Conservation (phyloP, 108 stramenopile genomes). For the Fragilaria radians region DNA sequence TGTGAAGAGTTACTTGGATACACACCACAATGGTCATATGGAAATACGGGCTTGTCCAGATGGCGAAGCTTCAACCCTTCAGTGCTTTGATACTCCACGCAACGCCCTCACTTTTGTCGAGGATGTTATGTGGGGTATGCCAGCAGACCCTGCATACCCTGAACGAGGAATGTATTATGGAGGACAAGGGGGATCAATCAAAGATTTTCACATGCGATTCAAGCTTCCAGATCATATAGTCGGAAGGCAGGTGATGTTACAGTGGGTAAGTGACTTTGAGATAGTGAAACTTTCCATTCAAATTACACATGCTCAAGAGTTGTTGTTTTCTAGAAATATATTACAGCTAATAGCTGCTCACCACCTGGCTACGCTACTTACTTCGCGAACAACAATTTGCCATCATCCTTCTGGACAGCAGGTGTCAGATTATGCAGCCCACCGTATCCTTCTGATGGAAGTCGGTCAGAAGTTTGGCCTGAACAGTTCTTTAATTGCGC, state of each 20-base stretch:
- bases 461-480: neutral
- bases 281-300: no score
- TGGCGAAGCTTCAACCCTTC: slow-evolving; percentile 9
- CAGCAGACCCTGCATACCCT: slow-evolving; percentile 13
- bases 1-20: slow-evolving; percentile 3
- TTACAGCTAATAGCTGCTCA: slow-evolving; percentile 41
- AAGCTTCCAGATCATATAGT: slow-evolving; percentile 27
- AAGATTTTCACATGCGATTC: slow-evolving; percentile 21
- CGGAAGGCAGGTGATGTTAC: slow-evolving; percentile 36
- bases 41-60: neutral
- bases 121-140: slow-evolving; percentile 12
- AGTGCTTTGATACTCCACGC: slow-evolving; percentile 20
- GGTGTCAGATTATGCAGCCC: neutral
- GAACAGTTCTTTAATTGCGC: slow-evolving; percentile 9
- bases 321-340: no score
- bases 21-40: slow-evolving; percentile 5
- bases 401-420: neutral
- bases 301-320: no score
- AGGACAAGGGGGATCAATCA: slow-evolving; percentile 25
- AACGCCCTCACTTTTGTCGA: slow-evolving; percentile 27
- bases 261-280: no score
- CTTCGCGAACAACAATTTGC: no score
- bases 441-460: slow-evolving; percentile 5
- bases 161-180: slow-evolving; percentile 32
- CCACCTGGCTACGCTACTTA: slow-evolving; percentile 38